A percentile compares a stretch with the other conserved stretches of the same genome.
phyloP scores from a whole-genome alignment of 2,329 filamentous ascomycete species.

The Sporothrix phasma region DNA sequence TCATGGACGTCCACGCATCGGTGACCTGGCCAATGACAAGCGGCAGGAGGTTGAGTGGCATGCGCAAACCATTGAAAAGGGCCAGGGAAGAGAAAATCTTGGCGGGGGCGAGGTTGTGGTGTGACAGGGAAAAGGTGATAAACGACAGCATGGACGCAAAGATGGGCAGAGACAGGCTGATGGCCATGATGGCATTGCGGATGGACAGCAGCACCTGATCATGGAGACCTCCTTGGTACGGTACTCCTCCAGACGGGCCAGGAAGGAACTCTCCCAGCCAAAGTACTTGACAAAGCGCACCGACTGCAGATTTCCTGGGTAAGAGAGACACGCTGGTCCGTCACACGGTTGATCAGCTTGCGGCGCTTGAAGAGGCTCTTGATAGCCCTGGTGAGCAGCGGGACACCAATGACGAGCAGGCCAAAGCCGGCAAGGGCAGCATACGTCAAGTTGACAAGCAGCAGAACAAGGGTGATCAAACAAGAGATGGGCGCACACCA shows the following conservation, averaged over 20 bases:
- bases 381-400: constrained; percentile 67
- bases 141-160: constrained; percentile 95
- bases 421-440: constrained; percentile 83
- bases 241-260: constrained; percentile 64
- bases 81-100: constrained; percentile 87
- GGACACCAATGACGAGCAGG: constrained; percentile 67
- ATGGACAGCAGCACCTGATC: constrained; percentile 80
- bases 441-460: constrained; percentile 81
- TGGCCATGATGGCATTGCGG: constrained; percentile 73
- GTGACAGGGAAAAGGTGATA: constrained; percentile 63
- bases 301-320: constrained; percentile 88
- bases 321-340: constrained; percentile 80
- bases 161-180: constrained; percentile 78
- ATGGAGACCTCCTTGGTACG: constrained; percentile 66
- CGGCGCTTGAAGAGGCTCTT: constrained; percentile 66
- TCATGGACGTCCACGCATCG: constrained; percentile 77
- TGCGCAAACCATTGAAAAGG: constrained; percentile 81
- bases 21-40: constrained; percentile 81
- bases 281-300: constrained; percentile 96
- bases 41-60: constrained; percentile 83
- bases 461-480: constrained; percentile 65
- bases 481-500: constrained; percentile 80
- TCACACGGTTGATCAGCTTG: constrained; percentile 80
- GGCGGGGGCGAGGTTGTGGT: constrained; percentile 61
- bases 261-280: constrained; percentile 84